Percentiles rank a stretch among this genome's conserved stretches.
phyloP scores from a whole-genome alignment of 1,284 basidiomycete genomes.

The Trichosporon sp. region DNA sequence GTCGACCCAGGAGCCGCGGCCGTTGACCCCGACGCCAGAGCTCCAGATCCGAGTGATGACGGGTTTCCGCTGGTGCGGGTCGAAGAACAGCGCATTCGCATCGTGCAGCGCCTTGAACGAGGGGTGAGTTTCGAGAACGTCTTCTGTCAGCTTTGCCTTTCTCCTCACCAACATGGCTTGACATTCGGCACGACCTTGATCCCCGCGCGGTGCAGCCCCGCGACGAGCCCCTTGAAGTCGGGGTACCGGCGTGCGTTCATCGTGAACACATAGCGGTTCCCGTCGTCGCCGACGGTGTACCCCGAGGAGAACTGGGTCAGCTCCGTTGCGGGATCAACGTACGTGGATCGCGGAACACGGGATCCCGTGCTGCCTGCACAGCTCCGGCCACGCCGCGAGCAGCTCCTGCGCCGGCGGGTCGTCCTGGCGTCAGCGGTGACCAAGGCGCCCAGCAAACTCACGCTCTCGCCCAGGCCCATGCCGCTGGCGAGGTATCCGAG shows the following conservation, averaged over 20 bases:
- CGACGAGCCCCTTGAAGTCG: constrained; percentile 49
- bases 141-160: constrained; percentile 9
- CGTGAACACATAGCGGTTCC: constrained; percentile 50
- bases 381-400: constrained; percentile 46
- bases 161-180: constrained; percentile 43
- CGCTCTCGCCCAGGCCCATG: constrained; percentile 50
- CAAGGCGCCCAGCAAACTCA: constrained; percentile 8
- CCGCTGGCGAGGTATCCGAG: constrained; percentile 49
- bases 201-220: constrained; percentile 46
- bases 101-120: constrained; percentile 40
- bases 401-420: constrained; percentile 50
- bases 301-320: constrained; percentile 44
- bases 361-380: constrained; percentile 50
- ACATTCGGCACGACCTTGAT: constrained; percentile 52
- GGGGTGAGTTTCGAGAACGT: constrained; percentile 43
- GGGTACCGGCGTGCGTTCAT: constrained; percentile 51
- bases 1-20: constrained; percentile 51
- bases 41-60: constrained; percentile 51
- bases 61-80: constrained; percentile 34
- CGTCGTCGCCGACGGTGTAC: constrained; percentile 47
- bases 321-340: constrained; percentile 6
- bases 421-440: constrained; percentile 25
- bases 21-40: constrained; percentile 45
- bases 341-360: constrained; percentile 48
- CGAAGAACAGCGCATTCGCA: constrained; percentile 46